Evolutionary conservation across 495 filamentous ascomycete genomes (phyloP).

Genomic region (Podospora tetraspora): DNA sequence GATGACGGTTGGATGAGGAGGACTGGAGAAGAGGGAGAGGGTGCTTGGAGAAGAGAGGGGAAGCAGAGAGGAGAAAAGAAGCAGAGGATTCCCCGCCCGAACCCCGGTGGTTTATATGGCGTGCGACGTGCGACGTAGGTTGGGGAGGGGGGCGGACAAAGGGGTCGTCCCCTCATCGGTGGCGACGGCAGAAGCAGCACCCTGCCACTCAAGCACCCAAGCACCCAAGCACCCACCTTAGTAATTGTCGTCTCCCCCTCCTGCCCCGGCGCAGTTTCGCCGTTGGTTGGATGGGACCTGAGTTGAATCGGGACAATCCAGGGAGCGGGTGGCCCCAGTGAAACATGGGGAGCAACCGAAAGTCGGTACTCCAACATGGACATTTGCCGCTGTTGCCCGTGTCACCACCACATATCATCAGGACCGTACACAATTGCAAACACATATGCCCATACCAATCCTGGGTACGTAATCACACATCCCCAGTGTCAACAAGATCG

Average conservation of each 20-base stretch:
- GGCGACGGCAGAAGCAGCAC: background rate
- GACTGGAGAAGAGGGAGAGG: background rate
- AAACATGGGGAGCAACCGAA: too few species aligned
- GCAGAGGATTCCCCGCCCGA: background rate
- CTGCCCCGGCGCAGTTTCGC: background rate
- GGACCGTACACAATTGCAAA: background rate
- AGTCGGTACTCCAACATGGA: too few species aligned
- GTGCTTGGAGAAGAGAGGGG: slow-evolving; percentile 10
- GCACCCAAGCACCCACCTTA: background rate
- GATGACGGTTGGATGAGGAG: slow-evolving; percentile 20
- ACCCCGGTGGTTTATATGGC: background rate
- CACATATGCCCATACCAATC: background rate
- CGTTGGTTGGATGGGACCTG: background rate
- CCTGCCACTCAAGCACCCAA: background rate
- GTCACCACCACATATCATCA: background rate
- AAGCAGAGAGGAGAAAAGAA: background rate
- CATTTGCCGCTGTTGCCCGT: background rate
- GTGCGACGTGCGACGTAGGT: background rate
- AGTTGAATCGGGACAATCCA: background rate
- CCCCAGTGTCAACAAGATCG: too few species aligned
- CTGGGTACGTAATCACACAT: too few species aligned
- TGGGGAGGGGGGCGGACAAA: slow-evolving; percentile 3
- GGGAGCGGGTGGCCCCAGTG: too few species aligned
- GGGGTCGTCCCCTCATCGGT: background rate
- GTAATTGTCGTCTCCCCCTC: background rate